Percentiles rank a stretch among this genome's conserved stretches.
Evolutionary conservation across 805 yeast genomes (phyloP).

Genomic region (Candida mattraensis): DNA sequence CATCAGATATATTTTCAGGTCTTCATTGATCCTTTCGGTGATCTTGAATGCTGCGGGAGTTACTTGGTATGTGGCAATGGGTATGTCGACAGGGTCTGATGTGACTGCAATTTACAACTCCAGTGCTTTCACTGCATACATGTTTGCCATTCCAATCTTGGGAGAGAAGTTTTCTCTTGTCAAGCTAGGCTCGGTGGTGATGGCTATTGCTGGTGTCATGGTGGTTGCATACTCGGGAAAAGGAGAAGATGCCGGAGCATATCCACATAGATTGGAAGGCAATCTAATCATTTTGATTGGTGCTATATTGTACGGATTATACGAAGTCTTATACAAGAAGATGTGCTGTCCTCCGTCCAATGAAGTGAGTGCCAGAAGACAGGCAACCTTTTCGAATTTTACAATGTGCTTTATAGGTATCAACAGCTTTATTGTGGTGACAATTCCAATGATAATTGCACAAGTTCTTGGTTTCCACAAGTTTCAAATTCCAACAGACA

Average conservation of each 20-base stretch:
- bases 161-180: conserved; percentile 62
- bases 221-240: conserved; percentile 70
- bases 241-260: conserved; percentile 27
- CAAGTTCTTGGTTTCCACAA: conserved; percentile 57
- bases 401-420: conserved; percentile 68
- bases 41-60: conserved; percentile 74
- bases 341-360: conserved; percentile 71
- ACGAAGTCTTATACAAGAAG: conserved; percentile 80
- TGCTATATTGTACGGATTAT: conserved; percentile 75
- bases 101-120: conserved; percentile 90
- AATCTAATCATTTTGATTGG: conserved; percentile 71
- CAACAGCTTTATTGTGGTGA: conserved; percentile 49
- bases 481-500: conserved; percentile 51
- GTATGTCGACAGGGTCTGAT: conserved; percentile 77
- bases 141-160: conserved; percentile 75
- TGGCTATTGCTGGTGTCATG: conserved; percentile 75
- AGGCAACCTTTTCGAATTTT: conserved; percentile 78
- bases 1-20: conserved; percentile 44
- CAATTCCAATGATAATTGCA: conserved; percentile 46
- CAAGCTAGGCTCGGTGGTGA: conserved; percentile 64
- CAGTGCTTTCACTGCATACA: conserved; percentile 84
- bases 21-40: conserved; percentile 46
- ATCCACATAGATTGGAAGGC: conserved; percentile 66
- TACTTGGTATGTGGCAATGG: conserved; percentile 86
- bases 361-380: conserved; percentile 60